Base-by-base conservation (phyloP, 2,329 filamentous ascomycete genomes). In the Colletotrichum spinosum region DNA sequence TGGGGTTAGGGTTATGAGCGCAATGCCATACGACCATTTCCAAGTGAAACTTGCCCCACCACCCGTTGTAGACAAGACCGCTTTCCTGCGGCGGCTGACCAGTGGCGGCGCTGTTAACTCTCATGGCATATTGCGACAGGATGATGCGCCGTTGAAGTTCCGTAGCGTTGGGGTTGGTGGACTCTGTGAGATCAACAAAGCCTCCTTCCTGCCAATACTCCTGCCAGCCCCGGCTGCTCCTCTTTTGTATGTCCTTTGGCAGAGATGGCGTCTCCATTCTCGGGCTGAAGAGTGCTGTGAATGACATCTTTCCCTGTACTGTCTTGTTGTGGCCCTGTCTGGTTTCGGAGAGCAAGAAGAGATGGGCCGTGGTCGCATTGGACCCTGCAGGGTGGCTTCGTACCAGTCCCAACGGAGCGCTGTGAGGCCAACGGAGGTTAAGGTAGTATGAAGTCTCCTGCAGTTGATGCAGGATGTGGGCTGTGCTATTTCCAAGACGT, bases 1-100 rank as follows among this genome's bases (percentile, higher is more conserved):
- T 9, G 79, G 78, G 8, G 80, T 76, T n/a, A n/a, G n/a, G n/a
- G n/a, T n/a, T n/a, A 55, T 80, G 79, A 1, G 73, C 73, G 15
- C 74, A 73, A 56, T 81, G 79, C 79, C 79, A 81, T 3, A 79
- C 67, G 1, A 78, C 72, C 77, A 81, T 80, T 63, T 81, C 79
- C 71, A 81, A 75, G 49, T 81, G 79, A 49, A 81, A 71, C 68
- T 74, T 76, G n/a, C 78, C 78, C 53, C 78, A 79, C 76, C 77
- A 79, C 6, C 77, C 77, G 39, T 78, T 46, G 50, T 49, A 52
- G 4, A 54, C 49, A 12, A 65, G 33, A 33, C 41, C 15, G 58
- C 69, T 70, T 33, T 56, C 54, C 38, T 48, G 54, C 10, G 54
- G 54, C 13, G 54, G 54, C 44, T 56, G 54, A 0, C 76, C 76